These are phyloP conservation scores for Plasmodium yoelii DNA, from an alignment of 169 alveolate species.

Conservation along the genomic window DNA sequence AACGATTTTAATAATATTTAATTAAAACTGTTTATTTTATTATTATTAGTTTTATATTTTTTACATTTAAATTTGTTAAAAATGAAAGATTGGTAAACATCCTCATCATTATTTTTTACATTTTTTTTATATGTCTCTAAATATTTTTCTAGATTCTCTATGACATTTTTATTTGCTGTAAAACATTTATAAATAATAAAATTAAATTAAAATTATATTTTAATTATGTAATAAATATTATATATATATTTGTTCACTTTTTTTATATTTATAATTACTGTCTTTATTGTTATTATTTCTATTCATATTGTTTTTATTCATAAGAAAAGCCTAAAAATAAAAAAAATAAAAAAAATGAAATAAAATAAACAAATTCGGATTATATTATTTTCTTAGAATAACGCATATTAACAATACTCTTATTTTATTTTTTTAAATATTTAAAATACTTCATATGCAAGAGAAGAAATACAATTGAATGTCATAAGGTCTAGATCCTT, in stretches of 20 bases:
- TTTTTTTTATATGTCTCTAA: conserved; percentile 70
- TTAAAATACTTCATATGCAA: conserved; percentile 55
- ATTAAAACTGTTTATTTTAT: neutral
- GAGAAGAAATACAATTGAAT: conserved; percentile 61
- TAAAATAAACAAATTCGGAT: neutral
- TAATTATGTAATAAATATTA: neutral
- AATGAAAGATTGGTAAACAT: conserved; percentile 12
- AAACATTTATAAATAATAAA: neutral
- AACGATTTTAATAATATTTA: conserved; percentile 8
- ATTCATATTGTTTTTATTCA: conserved; percentile 1
- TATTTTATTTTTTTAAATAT: no score
- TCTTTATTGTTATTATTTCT: conserved; percentile 12
- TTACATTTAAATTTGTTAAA: conserved; percentile 67
- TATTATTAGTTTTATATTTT: conserved; percentile 10
- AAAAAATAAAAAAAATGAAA: neutral
- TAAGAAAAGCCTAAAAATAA: conserved; percentile 36
- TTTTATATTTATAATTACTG: conserved; percentile 9
- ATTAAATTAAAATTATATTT: neutral
- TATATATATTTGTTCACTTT: neutral
- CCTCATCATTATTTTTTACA: conserved; percentile 39
- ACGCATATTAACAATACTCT: no score
- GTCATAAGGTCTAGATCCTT: conserved; percentile 58
- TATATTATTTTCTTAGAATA: no score
- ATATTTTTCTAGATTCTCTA: conserved; percentile 65
- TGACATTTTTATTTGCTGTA: conserved; percentile 51